A percentile compares a stretch with the other conserved stretches of the same genome.
phyloP scores from a whole-genome alignment of 2,329 filamentous ascomycete genomes.

The Clonostachys byssicola region DNA sequence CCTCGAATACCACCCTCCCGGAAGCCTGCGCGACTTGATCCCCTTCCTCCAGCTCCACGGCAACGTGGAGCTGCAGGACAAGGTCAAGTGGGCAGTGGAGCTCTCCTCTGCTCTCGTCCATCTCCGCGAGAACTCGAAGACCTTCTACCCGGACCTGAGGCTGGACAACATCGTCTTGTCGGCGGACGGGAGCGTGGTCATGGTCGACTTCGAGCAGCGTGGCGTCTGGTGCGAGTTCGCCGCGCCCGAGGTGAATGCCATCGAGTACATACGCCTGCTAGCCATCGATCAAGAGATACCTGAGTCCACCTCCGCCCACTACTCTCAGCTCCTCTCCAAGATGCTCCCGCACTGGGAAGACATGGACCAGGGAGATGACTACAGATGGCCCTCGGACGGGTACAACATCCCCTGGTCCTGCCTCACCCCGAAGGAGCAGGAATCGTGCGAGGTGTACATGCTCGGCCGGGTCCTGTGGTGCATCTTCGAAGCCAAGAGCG shows the following conservation, averaged over 20 bases:
- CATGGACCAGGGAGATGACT: slow-evolving; percentile 33
- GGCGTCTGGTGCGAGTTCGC: slow-evolving; percentile 61
- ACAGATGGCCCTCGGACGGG: slow-evolving; percentile 39
- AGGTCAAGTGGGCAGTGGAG: slow-evolving; percentile 50
- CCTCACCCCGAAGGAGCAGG: slow-evolving; percentile 45
- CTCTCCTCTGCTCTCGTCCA: slow-evolving; percentile 47
- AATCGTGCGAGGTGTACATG: slow-evolving; percentile 59
- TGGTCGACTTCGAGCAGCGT: slow-evolving; percentile 61
- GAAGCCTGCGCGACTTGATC: slow-evolving; percentile 50
- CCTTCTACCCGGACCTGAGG: slow-evolving; percentile 55
- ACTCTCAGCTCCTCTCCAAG: slow-evolving; percentile 29
- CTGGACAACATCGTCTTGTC: slow-evolving; percentile 56
- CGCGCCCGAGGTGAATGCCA: slow-evolving; percentile 54
- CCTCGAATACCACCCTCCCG: slow-evolving; percentile 46
- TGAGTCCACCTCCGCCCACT: slow-evolving; percentile 29
- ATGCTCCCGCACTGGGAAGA: slow-evolving; percentile 43
- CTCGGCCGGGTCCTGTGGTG: slow-evolving; percentile 59
- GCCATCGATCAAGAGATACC: slow-evolving; percentile 43
- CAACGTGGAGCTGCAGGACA: slow-evolving; percentile 32
- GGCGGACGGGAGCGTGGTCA: slow-evolving; percentile 37
- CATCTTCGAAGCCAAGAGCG: slow-evolving; percentile 56
- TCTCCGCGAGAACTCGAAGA: slow-evolving; percentile 34
- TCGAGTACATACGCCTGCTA: slow-evolving; percentile 53
- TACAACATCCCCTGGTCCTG: slow-evolving; percentile 55
- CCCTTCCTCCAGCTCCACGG: slow-evolving; percentile 44